A percentile compares a stretch with the other conserved stretches of the same genome.
Conservation (phyloP, 495 filamentous ascomycete species). For the Oidiodendron maius region DNA sequence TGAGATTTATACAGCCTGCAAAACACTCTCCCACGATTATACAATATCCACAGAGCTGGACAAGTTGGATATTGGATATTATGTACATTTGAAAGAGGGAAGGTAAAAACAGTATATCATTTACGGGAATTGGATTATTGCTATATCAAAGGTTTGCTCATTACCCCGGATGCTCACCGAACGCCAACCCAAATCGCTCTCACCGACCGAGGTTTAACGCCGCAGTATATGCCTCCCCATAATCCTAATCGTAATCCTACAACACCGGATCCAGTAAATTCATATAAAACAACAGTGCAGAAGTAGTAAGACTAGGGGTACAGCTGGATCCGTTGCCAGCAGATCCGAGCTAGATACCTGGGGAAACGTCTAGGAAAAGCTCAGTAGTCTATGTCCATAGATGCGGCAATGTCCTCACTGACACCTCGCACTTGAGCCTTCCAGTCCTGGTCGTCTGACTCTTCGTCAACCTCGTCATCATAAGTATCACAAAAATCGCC, state of each 20-base stretch:
- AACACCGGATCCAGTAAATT: conserved; percentile 1
- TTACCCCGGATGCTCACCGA: too few relatives aligned
- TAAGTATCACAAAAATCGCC: conserved; percentile 44
- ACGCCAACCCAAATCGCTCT: conserved; percentile 18
- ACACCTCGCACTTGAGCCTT: conserved; percentile 56
- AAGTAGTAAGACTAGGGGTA: conserved; percentile 3
- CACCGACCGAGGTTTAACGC: conserved; percentile 17
- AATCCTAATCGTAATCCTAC: conserved; percentile 7
- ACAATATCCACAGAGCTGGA: too few relatives aligned
- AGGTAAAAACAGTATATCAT: too few relatives aligned
- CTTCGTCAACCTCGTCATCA: conserved; percentile 45
- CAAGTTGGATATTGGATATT: too few relatives aligned
- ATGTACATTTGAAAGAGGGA: too few relatives aligned
- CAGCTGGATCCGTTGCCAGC: conserved; percentile 11
- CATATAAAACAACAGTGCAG: conserved; percentile 6
- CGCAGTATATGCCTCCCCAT: not conserved
- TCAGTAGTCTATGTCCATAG: conserved; percentile 54
- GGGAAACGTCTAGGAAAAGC: not conserved
- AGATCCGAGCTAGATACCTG: not conserved
- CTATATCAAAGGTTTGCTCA: too few relatives aligned
- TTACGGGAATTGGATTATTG: too few relatives aligned
- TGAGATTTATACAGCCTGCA: too few relatives aligned
- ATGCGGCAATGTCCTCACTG: conserved; percentile 67
- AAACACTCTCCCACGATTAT: too few relatives aligned
- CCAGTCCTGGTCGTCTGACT: conserved; percentile 25